Evolutionary conservation across 306 rosid genomes (phyloP), one percentile per base, ranked within the genome.

Genomic region (Gastrolobium bilobum): DNA sequence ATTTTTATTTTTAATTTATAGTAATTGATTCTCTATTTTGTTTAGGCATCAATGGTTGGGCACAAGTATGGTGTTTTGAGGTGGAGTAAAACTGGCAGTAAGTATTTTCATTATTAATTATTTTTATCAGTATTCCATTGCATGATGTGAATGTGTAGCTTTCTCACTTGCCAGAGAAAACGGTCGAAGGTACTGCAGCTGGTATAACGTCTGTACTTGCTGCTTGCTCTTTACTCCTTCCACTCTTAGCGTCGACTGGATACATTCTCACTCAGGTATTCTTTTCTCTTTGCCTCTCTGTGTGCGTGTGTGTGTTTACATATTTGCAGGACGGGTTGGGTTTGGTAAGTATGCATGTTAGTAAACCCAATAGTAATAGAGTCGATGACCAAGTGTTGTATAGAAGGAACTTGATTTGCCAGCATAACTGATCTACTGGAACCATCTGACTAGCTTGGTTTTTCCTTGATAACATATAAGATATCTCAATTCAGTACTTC

Each of bases 111-210:
- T 81, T 37, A 40, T 31, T 62, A 33, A 4, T 73, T 46, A 48
- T 80, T 65, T 86, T 59, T 77, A 63, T 37, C 30, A 56, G 34
- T 68, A 51, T 68, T 81, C 60, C 40, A 4, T 68, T 80, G 10
- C 75, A 53, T 69, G 80, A 64, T 69, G 14, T 73, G 39, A 73
- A 77, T 77, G 60, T 30, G 79, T 48, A 33, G 75, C 58, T 58
- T 77, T 72, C 75, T 78, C 68, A 15, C 51, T 86, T 84, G 51
- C 78, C 84, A 95, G 99, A 92, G 93, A 95, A 93, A 91, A 95
- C 99, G 31, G 84, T 95, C 81, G 99, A 95, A 93, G 99, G 98
- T 34, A 95, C 99, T 42, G 97, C 98, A 13, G 99, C 99, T 81
- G 99, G 99, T 72, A 95, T 95, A 84, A 90, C 98, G 51, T 95